phyloP scores from a whole-genome alignment of 2,329 filamentous ascomycete species.

The Paecilomyces niveus region DNA sequence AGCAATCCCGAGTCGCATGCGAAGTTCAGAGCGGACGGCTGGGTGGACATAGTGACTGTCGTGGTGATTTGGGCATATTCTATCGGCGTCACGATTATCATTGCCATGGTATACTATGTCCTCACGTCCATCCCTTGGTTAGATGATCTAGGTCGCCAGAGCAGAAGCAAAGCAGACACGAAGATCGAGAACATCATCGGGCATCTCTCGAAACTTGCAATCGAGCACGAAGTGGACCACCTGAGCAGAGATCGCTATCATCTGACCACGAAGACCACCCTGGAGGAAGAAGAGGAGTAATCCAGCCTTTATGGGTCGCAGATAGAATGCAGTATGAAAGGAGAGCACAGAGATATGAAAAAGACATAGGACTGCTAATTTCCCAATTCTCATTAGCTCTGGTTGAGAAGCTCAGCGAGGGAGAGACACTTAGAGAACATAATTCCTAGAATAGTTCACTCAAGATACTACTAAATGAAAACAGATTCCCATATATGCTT shows the following conservation, averaged over 20 bases:
- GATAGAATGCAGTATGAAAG: neutral
- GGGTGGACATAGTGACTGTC: conserved; percentile 44
- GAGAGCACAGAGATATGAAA: neutral
- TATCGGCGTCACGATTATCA: conserved; percentile 34
- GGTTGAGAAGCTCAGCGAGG: no score
- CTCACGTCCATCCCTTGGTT: conserved; percentile 25
- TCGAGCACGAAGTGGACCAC: conserved; percentile 36
- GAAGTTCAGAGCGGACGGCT: conserved; percentile 32
- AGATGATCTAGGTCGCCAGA: conserved; percentile 34
- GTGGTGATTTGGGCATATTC: conserved; percentile 37
- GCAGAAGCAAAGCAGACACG: conserved; percentile 31
- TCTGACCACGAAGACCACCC: conserved; percentile 20
- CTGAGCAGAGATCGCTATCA: conserved; percentile 28
- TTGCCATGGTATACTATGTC: conserved; percentile 35
- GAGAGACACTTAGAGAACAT: neutral
- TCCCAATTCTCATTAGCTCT: no score
- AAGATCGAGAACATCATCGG: conserved; percentile 39
- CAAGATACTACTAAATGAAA: no score
- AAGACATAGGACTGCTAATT: neutral
- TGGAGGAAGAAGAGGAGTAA: conserved; percentile 25
- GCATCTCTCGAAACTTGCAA: conserved; percentile 34
- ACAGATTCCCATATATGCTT: no score
- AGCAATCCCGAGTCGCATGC: neutral
- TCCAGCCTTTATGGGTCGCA: neutral
- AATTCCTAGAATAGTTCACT: neutral